Percentiles rank a stretch among this genome's conserved stretches.
Evolutionary conservation across 306 rosid genomes (phyloP).

Genomic region (Phaseolus lunatus): DNA sequence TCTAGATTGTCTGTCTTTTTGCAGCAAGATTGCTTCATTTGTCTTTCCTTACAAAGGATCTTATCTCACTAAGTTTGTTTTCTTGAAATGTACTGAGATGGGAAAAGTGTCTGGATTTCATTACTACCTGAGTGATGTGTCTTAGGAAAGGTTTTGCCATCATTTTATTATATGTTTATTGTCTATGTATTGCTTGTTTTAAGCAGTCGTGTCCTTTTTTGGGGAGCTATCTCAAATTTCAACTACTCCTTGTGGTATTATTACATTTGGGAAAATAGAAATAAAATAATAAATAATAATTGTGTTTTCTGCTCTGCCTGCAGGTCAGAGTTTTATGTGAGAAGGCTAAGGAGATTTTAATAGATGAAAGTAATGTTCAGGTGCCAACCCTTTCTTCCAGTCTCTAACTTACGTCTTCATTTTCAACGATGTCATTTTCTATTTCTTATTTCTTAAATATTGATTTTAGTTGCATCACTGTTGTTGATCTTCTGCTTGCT

Average conservation of each 20-base stretch:
- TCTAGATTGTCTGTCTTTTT: constrained; percentile 4
- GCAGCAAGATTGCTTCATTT: constrained; percentile 17
- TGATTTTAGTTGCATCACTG: constrained; percentile 33
- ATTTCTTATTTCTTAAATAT: constrained; percentile 31
- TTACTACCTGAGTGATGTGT: constrained; percentile 27
- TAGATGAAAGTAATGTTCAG: constrained; percentile 99
- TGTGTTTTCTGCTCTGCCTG: constrained; percentile 47
- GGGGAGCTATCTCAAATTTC: constrained; percentile 24
- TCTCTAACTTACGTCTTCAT: constrained; percentile 29
- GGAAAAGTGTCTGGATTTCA: constrained; percentile 22
- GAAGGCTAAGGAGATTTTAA: constrained; percentile 93
- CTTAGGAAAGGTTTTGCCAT: constrained; percentile 1
- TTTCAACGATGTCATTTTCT: constrained; percentile 23
- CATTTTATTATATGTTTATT: constrained; percentile 35
- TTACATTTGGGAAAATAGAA: constrained; percentile 14
- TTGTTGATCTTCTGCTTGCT: constrained; percentile 15
- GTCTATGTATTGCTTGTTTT: constrained; percentile 26
- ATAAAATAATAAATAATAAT: neutral
- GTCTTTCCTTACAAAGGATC: neutral
- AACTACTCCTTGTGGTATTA: constrained; percentile 12
- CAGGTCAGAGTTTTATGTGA: constrained; percentile 89
- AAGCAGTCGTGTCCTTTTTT: neutral
- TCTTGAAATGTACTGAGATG: constrained; percentile 25
- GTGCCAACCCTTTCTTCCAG: constrained; percentile 56
- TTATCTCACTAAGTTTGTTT: neutral